Percentiles rank a stretch among this genome's conserved stretches.
Evolutionary conservation across 495 filamentous ascomycete species (phyloP).

Genomic region (Chaetomium tenue): DNA sequence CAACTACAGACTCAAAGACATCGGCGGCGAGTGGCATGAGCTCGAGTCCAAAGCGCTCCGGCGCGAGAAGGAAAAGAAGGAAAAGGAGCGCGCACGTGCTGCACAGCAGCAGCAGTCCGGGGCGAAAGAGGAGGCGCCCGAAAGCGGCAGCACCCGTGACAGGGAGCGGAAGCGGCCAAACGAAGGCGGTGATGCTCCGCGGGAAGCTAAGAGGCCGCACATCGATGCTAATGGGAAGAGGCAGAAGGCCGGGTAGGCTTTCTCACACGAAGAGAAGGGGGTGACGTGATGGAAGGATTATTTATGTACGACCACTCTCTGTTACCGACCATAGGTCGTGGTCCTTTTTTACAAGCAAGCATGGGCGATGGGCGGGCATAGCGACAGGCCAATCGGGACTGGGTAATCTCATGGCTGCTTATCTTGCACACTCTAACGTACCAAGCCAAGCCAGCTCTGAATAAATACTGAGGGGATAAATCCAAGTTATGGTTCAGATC

Average conservation of each 20-base stretch:
- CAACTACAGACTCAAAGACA: conserved; percentile 63
- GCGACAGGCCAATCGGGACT: no score
- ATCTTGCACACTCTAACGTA: no score
- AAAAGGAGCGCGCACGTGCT: conserved; percentile 67
- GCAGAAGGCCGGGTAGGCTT: not conserved
- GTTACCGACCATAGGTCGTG: not conserved
- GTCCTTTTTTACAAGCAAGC: not conserved
- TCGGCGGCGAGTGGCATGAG: conserved; percentile 98
- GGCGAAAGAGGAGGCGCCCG: conserved; percentile 37
- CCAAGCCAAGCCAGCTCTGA: no score
- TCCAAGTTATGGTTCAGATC: no score
- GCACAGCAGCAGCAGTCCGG: conserved; percentile 37
- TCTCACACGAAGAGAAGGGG: not conserved
- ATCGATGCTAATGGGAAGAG: conserved; percentile 31
- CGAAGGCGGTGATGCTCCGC: conserved; percentile 35
- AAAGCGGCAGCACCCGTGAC: conserved; percentile 39
- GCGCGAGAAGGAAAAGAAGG: conserved; percentile 79
- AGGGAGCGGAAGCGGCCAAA: conserved; percentile 51
- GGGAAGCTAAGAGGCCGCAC: conserved; percentile 46
- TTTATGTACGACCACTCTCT: not conserved
- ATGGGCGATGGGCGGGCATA: no score
- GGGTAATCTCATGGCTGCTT: no score
- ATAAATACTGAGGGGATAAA: no score
- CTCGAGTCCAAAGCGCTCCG: conserved; percentile 95
- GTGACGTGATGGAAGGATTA: not conserved